phyloP scores from a whole-genome alignment of 83 land plant species.

The Larix sibirica region DNA sequence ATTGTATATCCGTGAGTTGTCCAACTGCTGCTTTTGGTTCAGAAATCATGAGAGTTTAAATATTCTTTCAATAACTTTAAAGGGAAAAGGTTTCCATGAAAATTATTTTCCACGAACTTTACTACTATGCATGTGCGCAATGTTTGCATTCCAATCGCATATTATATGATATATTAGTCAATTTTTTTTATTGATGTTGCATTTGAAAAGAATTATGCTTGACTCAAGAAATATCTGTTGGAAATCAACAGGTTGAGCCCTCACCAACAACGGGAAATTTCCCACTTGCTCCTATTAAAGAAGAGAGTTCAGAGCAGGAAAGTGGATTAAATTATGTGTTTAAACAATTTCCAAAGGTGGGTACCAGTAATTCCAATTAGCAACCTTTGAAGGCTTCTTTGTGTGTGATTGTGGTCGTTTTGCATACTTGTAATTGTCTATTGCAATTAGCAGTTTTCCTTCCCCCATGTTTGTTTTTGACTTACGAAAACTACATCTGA shows the following conservation, averaged over 20 bases:
- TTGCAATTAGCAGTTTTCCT: too few relatives aligned
- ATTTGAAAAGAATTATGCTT: background rate
- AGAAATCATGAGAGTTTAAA: background rate
- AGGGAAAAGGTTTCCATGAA: background rate
- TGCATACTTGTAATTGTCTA: too few relatives aligned
- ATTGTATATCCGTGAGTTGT: background rate
- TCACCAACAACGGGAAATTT: slow-evolving; percentile 17
- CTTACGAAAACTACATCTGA: too few relatives aligned
- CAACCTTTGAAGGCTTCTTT: too few relatives aligned
- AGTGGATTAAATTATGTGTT: slow-evolving; percentile 5
- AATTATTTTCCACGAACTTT: background rate
- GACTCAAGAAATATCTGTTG: background rate
- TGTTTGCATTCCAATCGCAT: too few relatives aligned
- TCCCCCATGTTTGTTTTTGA: too few relatives aligned
- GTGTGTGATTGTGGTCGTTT: too few relatives aligned
- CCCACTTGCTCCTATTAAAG: slow-evolving; percentile 14
- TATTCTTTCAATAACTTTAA: background rate
- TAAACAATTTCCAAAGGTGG: slow-evolving; percentile 11
- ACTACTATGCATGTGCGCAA: background rate
- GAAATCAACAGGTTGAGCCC: slow-evolving; percentile 12
- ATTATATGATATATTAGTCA: background rate
- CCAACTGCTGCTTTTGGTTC: background rate
- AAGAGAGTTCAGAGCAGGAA: slow-evolving; percentile 11
- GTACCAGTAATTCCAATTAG: background rate
- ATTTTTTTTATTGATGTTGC: background rate